Evolutionary conservation across 768 basidiomycete genomes (phyloP), one percentile per base, ranked within the genome.

Genomic region (Xerocomus brunneocitrinus): DNA sequence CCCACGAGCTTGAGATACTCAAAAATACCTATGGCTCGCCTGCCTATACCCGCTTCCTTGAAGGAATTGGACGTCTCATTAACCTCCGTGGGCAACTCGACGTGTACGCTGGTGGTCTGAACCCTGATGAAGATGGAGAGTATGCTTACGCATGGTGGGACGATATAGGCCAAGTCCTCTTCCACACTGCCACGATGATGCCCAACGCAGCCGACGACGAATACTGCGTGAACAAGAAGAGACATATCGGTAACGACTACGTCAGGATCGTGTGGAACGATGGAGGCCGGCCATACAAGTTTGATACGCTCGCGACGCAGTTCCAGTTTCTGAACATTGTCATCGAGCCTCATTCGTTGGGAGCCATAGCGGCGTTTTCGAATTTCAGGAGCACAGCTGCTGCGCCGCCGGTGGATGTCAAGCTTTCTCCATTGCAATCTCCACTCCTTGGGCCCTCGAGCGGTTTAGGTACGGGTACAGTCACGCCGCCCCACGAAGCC

Each of bases 131-230:
- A 62, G 94, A 99, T 63, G 97, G 97, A 13, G 89, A 94, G 69
- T 97, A 95, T 65, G 91, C 95, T 0, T 98, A 98, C 66, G 93
- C 95, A 0, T 99, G 95, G 95, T 97, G 95, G 91, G 94, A 98
- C 68, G 94, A 98, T 63, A 94, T 98, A 47, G 85, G 89, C 4
- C 95, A 98, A 66, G 83, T 97, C 56, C 79, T 98, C 50, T 99
- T 90, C 67, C 97, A 98, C 70, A 88, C 93, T 3, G 90, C 95
- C 8, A 98, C 97, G 2, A 85, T 99, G 76, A 98, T 98, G 95
- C 97, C 97, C 4, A 88, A 84, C 50, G 76, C 75, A 43, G 58
- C 71, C 8, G 70, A 84, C 50, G 91, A 93, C 67, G 82, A 82
- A 2, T 78, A 81, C 46, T 84, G 80, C 60, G 85, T 81, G 57